Conservation (phyloP, 2,329 filamentous ascomycete species). For the Calonectria pseudoturangicola region DNA sequence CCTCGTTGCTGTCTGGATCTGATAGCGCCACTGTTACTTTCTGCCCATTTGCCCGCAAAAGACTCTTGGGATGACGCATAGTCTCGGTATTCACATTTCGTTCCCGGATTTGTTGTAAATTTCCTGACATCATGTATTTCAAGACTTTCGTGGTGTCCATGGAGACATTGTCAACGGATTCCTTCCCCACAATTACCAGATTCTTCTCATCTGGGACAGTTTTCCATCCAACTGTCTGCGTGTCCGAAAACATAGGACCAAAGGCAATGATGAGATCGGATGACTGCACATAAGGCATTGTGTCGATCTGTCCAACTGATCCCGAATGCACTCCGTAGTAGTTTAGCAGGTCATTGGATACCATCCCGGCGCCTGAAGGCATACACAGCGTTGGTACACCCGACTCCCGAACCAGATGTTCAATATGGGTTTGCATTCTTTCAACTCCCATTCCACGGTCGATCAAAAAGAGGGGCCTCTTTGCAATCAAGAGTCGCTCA, state of each 20-base stretch:
- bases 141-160: background rate
- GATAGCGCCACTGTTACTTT: background rate
- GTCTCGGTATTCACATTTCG: background rate
- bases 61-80: background rate
- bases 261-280: background rate
- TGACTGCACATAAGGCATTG: background rate
- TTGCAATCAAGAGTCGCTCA: background rate
- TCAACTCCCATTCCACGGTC: constrained; percentile 14
- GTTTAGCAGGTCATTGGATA: background rate
- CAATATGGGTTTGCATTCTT: background rate
- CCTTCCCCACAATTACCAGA: background rate
- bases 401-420: background rate
- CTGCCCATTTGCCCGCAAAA: background rate
- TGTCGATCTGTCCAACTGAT: background rate
- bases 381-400: constrained; percentile 1
- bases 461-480: background rate
- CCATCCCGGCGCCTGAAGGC: constrained; percentile 2
- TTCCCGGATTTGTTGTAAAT: background rate
- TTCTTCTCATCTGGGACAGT: background rate
- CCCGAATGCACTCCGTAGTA: constrained; percentile 17
- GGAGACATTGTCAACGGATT: background rate
- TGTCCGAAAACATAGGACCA: constrained; percentile 9
- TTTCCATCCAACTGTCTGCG: constrained; percentile 11
- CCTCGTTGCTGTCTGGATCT: no score
- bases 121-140: background rate